Base-by-base conservation (phyloP, 2,329 filamentous ascomycete species). In the Penicillium decumbens region DNA sequence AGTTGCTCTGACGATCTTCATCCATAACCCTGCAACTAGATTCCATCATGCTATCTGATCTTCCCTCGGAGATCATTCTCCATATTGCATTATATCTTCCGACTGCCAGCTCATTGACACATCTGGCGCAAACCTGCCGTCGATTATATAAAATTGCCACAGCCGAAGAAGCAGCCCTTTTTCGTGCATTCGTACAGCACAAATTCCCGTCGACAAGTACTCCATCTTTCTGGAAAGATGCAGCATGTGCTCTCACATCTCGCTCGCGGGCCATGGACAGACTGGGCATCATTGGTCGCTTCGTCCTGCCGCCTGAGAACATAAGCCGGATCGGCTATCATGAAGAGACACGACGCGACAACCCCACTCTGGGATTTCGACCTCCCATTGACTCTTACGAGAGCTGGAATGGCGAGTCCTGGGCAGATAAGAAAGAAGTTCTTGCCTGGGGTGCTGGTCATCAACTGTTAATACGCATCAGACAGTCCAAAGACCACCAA, bases 371-470 rank as follows among this genome's bases (percentile, higher is more conserved):
- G 60, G 81, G 81, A 3, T 85, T 82, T 56, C 76, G 76, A 23
- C 81, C 82, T 15, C 72, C 74, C 37, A 74, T 83, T 41, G 79
- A 82, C 58, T 80, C 78, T 49, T 81, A 81, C 56, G 79, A 82
- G 56, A 66, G 70, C n/a, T 75, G 73, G 68, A 72, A 68, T 37
- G 72, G 71, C 2, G 65, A 66, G 1, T 67, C 65, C 49, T 80
- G 76, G 75, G 64, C 66, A 41, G 70, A 77, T 41, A 71, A 78
- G 55, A 75, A 73, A 57, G 81, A 84, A 59, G 75, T 80, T 0
- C 63, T 85, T 6, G 79, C 75, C 2, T 83, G 80, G 75, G 81
- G 81, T 45, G 81, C 81, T 10, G 82, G 79, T 1, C 77, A 81
- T 2, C 75, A 81, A 49, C 61, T 85, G 8, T 66, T 79, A 4